A percentile compares a stretch with the other conserved stretches of the same genome.
These are phyloP conservation scores for Nemania sp. DNA, from an alignment of 2,329 filamentous ascomycete species.

Conservation along the genomic window DNA sequence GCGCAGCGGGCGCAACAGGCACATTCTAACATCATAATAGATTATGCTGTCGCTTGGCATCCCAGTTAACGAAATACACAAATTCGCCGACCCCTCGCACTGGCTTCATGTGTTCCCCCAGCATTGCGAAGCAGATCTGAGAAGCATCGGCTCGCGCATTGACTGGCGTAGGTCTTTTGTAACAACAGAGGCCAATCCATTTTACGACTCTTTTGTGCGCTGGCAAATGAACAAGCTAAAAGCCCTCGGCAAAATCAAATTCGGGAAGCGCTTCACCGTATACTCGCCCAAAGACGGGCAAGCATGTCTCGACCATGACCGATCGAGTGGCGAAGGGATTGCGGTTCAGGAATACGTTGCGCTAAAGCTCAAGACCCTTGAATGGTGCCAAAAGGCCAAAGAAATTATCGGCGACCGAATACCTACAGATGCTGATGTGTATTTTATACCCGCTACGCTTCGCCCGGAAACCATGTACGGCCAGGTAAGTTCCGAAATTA, in stretches of 20 bases:
- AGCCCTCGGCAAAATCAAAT: slow-evolving; percentile 89
- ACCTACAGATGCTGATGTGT: slow-evolving; percentile 77
- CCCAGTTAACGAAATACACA: slow-evolving; percentile 84
- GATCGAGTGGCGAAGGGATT: slow-evolving; percentile 78
- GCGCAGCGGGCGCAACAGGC: background rate
- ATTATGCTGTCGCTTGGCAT: slow-evolving; percentile 94
- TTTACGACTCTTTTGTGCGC: slow-evolving; percentile 91
- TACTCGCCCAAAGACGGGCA: slow-evolving; percentile 90
- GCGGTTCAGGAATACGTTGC: slow-evolving; percentile 91
- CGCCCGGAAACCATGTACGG: slow-evolving; percentile 99
- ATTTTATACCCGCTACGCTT: slow-evolving; percentile 88
- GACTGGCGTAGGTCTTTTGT: slow-evolving; percentile 94
- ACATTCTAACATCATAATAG: slow-evolving; percentile 26
- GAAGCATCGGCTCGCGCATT: slow-evolving; percentile 80
- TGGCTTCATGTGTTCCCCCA: slow-evolving; percentile 93
- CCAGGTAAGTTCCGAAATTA: slow-evolving; percentile 49
- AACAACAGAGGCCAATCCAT: slow-evolving; percentile 94
- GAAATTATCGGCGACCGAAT: slow-evolving; percentile 76
- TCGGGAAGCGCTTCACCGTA: slow-evolving; percentile 89
- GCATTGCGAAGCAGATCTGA: slow-evolving; percentile 77
- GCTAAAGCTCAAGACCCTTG: slow-evolving; percentile 85
- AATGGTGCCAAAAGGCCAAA: slow-evolving; percentile 80
- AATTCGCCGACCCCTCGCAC: slow-evolving; percentile 86
- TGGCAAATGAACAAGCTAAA: slow-evolving; percentile 97
- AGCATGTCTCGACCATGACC: slow-evolving; percentile 85